These are phyloP conservation scores for Xylaria arbuscula DNA, from an alignment of 2,329 filamentous ascomycete genomes.

Conservation along the genomic window DNA sequence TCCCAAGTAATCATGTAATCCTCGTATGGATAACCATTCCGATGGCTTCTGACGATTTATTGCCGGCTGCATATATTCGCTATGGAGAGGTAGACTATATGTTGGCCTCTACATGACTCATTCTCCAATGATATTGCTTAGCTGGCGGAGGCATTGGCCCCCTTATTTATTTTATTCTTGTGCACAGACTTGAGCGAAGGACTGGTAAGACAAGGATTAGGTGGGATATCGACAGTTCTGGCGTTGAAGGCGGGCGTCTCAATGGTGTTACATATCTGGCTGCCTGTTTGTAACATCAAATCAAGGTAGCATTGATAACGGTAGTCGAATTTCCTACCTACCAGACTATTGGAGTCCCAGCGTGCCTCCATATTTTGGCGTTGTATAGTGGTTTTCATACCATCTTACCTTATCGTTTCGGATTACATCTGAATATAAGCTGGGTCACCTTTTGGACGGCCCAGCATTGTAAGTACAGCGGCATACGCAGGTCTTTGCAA, in stretches of 20 bases:
- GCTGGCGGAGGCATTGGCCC: conserved; percentile 27
- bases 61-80: conserved; percentile 6
- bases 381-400: not conserved
- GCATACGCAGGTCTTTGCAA: not conserved
- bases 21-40: conserved; percentile 30
- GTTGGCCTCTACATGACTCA: not conserved
- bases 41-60: conserved; percentile 10
- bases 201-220: conserved; percentile 25
- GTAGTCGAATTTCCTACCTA: conserved; percentile 29
- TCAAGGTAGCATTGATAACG: conserved; percentile 14
- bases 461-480: no score
- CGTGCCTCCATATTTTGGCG: conserved; percentile 9
- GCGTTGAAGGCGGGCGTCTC: conserved; percentile 35
- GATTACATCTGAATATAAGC: not conserved
- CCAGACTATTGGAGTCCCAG: not conserved
- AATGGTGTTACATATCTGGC: conserved; percentile 12
- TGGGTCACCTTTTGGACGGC: not conserved
- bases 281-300: conserved; percentile 9
- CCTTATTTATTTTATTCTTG: conserved; percentile 26
- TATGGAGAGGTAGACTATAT: conserved; percentile 12
- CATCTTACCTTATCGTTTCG: not conserved
- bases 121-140: conserved; percentile 12
- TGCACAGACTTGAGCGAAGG: conserved; percentile 27
- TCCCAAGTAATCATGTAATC: conserved; percentile 27
- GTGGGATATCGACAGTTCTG: conserved; percentile 27